Base-by-base conservation (phyloP, 2,329 filamentous ascomycete species). In the Madurella mycetomatis region DNA sequence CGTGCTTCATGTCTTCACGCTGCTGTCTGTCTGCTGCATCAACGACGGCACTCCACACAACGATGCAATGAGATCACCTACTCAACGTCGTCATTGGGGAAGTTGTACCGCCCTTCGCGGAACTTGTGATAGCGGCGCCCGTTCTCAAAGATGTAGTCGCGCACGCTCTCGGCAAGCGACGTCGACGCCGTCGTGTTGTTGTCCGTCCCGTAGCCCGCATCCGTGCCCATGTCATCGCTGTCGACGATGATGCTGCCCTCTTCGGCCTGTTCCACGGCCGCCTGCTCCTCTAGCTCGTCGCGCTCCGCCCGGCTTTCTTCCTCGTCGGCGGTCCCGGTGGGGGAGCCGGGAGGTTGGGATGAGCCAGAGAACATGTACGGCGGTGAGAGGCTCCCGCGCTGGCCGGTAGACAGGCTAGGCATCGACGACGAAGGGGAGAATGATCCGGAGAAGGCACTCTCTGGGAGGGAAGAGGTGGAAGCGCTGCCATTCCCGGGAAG, bases 61-160 rank as follows among this genome's bases (percentile, higher is more conserved):
- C 30, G 2, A 9, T 31, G 37, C 37, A 25, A 37, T 39, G 19
- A 5, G 1, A 13, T 11, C n/a, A 49, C 59, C 11, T 55, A 62
- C 66, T 84, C 81, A 5, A 75, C 68, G 47, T 83, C 81, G 56
- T 84, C 82, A 52, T 83, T 84, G 25, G 82, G 81, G 47, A 83
- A 81, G 51, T 77, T 77, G 61, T 84, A 84, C 11, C 66, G 63
- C 5, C 79, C 80, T 53, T 80, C 77, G 16, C 78, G 71, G 62
- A 79, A 81, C 41, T 72, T 72, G 61, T 83, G 81, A 55, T 84
- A 84, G 25, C 81, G 73, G 19, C 80, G 73, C n/a, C 81, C 81
- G 62, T 84, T 82, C 61, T 83, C 79, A 53, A 71, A 75, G 47
- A 73, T 70, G 59, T 80, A 83, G 56, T 83, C 74, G 42, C 75